Evolutionary conservation across 441 rosid species (phyloP), one percentile per base, ranked within the genome.

Genomic region (Iberis amara): DNA sequence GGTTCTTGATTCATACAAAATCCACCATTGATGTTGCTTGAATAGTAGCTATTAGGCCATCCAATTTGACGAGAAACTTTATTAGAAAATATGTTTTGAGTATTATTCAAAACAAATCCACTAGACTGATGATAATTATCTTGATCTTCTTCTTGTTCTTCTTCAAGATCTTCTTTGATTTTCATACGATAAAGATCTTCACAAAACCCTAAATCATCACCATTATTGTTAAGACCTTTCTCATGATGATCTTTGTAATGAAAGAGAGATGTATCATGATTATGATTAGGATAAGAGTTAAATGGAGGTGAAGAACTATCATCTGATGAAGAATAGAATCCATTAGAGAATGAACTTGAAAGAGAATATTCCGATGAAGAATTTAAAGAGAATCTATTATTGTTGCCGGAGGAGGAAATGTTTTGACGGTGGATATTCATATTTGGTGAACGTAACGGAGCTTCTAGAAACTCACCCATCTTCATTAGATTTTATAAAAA

Each of bases 331-430:
- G 37, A 73, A 15, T 3, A 26, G 0, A 64, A 61, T 8, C 75
- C 80, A 21, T 59, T 59, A 21, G 77, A 70, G 62, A 76, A 54
- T 2, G 73, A 62, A 42, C 73, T 69, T 9, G 80, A 70, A 1
- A 70, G 61, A 51, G 76, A 76, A 47, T 55, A 73, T 18, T 62
- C 77, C 0, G 66, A 60, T 0, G 57, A 33, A 0, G 75, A 76
- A 11, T 41, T 70, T 13, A 67, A 52, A 53, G 77, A 76, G 65
- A 76, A 67, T 18, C 65, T 73, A 55, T 68, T 73, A 5, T 0
- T 42, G 1, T 18, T 18, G 21, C 21, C 21, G 21, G 51, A 35
- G 2, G 70, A 59, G 14, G 47, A 65, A 3, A 39, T 7, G 47
- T 40, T 64, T 48, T 56, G 62, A 6, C 39, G n/a, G 8, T 26